Evolutionary conservation across 352 stramenopile genomes (phyloP), one percentile per base, ranked within the genome.

Genomic region (Globisporangium middletonii): DNA sequence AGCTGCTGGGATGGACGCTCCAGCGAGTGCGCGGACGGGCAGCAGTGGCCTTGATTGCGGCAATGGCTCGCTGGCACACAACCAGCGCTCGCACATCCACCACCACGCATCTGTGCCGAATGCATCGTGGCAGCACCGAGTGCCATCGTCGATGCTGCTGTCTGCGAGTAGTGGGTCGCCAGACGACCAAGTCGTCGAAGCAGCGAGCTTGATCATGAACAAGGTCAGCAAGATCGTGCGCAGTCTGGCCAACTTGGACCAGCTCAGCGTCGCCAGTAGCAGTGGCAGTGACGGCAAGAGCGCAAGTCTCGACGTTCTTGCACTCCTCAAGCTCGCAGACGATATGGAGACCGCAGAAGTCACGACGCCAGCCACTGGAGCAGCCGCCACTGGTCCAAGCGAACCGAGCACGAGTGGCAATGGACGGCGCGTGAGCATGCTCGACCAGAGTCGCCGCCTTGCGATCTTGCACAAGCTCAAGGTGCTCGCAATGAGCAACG

Each of bases 181-280:
- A 3, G 50, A 68, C 11, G 64, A 66, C 5, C 43, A 64, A 8
- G 41, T 65, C n/a, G 30, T 84, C 16, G 71, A 76, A 16, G 74
- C 76, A 0, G 70, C 81, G 53, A 60, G 71, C 23, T 12, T 73
- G 19, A 50, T 87, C 35, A 67, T 89, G 37, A 57, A 63, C 13
- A 86, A 87, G 51, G 51, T 87, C 13, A 70, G 74, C 55, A 85
- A 79, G 38, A 80, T 89, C 52, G 72, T 89, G 47, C 76, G 76
- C 23, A 80, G 64, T 23, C 68, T 88, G n/a, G 73, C 68, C 26
- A 67, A 71, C 13, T 59, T 89, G 6, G 56, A 72, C 0, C 71
- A 75, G 19, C 64, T 68, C 18, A 57, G 43, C 15, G 30, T 13
- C 43, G 53, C 46, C 8, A 67, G 57, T 30, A 43, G 15, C n/a